Evolutionary conservation across 2,329 filamentous ascomycete genomes (phyloP), one percentile per base, ranked within the genome.

Genomic region (Alternaria postmessia): DNA sequence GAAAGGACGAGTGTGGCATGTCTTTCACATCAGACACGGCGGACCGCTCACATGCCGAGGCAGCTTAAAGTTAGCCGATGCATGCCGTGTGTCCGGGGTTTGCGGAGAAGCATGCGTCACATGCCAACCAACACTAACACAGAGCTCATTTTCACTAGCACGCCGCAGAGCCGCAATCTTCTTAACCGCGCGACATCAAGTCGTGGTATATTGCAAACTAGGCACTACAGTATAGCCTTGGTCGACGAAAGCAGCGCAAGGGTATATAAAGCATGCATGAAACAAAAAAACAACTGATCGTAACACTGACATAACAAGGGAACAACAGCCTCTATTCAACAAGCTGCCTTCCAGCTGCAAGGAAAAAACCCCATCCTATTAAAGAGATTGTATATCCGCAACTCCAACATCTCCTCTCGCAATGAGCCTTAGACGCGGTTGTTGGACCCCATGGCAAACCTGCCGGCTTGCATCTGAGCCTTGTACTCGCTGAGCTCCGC

Each of bases 401-500:
- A 41, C 46, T 51, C 32, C 46, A 30, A 16, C 20, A 7, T 20
- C 26, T 18, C 38, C 26, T 20, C 44, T 7, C 46, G 8, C 38
- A 30, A n/a, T 16, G 24, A 22, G 46, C 9, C 16, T 20, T 68
- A 69, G 22, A 68, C 58, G 32, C 59, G 60, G 58, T 62, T 49
- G 53, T 62, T 49, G 14, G 56, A 55, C 6, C 68, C 66, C n/a
- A 70, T 57, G 5, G 63, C 70, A 54, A 72, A 72, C 34, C 63
- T 65, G 32, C 70, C 70, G 18, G 61, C 36, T 53, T 72, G 56
- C 70, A 72, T 72, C 59, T 75, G 66, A 41, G 62, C 51, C 65
- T 72, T 76, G 64, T 76, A 77, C 53, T 72, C 65, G 48, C 70
- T 65, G 47, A 77, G 68, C 56, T 78, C 75, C 14, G 74, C 70